These are phyloP conservation scores for Wallacemonas rigidus DNA, from an alignment of 208 protist species.

Conservation along the genomic window DNA sequence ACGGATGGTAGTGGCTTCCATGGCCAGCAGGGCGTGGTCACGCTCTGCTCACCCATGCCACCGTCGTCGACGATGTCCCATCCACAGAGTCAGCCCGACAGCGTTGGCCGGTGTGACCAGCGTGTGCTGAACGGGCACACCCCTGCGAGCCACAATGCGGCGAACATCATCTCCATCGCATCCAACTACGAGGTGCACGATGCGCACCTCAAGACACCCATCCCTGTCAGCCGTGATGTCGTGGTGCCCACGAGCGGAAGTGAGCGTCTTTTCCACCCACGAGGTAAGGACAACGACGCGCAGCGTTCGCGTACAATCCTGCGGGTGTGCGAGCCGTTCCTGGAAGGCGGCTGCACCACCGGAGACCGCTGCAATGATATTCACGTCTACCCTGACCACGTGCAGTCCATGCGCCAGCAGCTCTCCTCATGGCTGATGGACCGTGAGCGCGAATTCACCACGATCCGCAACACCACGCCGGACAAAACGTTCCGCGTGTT, in stretches of 20 bases:
- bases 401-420: conserved; percentile 45
- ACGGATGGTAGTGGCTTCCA: background rate
- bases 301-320: conserved; percentile 32
- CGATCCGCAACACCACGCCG: conserved; percentile 31
- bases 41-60: background rate
- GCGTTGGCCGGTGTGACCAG: background rate
- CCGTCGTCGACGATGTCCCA: background rate
- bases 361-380: conserved; percentile 57
- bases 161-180: background rate
- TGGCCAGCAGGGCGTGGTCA: background rate
- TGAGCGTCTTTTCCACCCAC: conserved; percentile 54
- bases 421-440: conserved; percentile 61
- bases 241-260: conserved; percentile 60
- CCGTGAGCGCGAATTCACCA: conserved; percentile 64
- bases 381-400: conserved; percentile 62
- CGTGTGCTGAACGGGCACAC: no score
- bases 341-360: conserved; percentile 48
- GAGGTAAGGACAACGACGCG: conserved; percentile 25
- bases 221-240: conserved; percentile 43
- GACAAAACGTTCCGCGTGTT: conserved; percentile 73
- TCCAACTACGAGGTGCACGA: conserved; percentile 65
- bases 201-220: conserved; percentile 69
- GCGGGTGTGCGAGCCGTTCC: conserved; percentile 68
- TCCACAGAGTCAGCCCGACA: background rate
- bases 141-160: background rate